phyloP scores from a whole-genome alignment of 2,329 filamentous ascomycete species.

The Torrubiella hemipterigena region DNA sequence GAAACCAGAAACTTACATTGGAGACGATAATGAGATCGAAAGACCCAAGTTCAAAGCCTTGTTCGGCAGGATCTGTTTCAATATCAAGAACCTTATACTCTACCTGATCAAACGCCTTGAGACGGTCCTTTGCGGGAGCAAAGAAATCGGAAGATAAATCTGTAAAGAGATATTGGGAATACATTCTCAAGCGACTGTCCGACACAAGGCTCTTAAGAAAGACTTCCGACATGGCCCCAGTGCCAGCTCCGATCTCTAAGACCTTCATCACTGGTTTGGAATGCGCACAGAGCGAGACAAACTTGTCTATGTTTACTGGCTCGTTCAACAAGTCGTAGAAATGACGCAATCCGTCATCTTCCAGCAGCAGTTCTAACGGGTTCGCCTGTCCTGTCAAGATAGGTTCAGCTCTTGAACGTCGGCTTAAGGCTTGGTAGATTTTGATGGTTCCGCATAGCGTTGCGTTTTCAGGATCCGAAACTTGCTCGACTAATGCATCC shows the following conservation, averaged over 20 bases:
- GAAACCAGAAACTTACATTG: constrained; percentile 11
- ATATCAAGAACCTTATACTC: constrained; percentile 7
- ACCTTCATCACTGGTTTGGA: constrained; percentile 18
- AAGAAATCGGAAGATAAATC: constrained; percentile 18
- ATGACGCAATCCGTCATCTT: not conserved
- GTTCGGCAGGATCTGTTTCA: constrained; percentile 12
- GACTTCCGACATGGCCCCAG: constrained; percentile 18
- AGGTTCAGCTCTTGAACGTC: too few species aligned
- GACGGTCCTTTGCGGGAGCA: constrained; percentile 13
- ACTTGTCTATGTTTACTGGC: not conserved
- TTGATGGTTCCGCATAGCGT: too few species aligned
- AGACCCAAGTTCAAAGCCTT: constrained; percentile 16
- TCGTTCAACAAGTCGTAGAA: not conserved
- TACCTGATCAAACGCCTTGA: constrained; percentile 5
- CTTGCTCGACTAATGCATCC: too few species aligned
- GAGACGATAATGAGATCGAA: constrained; percentile 26
- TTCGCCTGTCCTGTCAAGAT: too few species aligned
- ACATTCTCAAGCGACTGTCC: constrained; percentile 8
- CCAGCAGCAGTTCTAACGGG: not conserved
- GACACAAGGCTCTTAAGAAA: constrained; percentile 16
- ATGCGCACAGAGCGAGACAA: constrained; percentile 8
- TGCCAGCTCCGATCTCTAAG: constrained; percentile 29
- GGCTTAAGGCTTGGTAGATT: too few species aligned
- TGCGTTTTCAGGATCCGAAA: too few species aligned
- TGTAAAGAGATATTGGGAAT: constrained; percentile 17